phyloP scores from a whole-genome alignment of 2,329 filamentous ascomycete species.

The Elsinoe arachidis region DNA sequence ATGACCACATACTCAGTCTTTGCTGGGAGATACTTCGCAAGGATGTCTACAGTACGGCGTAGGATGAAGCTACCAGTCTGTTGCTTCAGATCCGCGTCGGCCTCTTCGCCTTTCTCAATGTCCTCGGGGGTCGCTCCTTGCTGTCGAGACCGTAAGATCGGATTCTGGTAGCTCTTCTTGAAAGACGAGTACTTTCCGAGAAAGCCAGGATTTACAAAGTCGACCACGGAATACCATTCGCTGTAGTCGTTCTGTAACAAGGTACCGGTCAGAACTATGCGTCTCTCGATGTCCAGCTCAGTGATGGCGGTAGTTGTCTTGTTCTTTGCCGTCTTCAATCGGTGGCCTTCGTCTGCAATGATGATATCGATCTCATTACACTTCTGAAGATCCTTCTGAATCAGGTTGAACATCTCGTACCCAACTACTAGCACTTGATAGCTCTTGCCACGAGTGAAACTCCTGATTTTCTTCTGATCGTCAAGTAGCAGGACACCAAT shows the following conservation, averaged over 20 bases:
- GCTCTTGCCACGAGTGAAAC: slow-evolving; percentile 59
- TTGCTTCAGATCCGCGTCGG: slow-evolving; percentile 52
- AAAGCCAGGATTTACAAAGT: slow-evolving; percentile 59
- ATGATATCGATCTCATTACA: slow-evolving; percentile 58
- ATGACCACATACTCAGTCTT: slow-evolving; percentile 62
- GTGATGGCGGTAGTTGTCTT: slow-evolving; percentile 59
- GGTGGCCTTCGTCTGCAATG: slow-evolving; percentile 61
- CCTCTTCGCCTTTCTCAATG: slow-evolving; percentile 54
- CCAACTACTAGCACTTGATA: slow-evolving; percentile 67
- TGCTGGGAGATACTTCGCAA: slow-evolving; percentile 55
- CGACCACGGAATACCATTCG: slow-evolving; percentile 60
- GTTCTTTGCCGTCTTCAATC: slow-evolving; percentile 60
- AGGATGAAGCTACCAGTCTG: slow-evolving; percentile 58
- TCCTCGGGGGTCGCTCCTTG: slow-evolving; percentile 54
- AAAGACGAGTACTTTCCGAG: slow-evolving; percentile 55
- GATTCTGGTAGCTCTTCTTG: slow-evolving; percentile 55
- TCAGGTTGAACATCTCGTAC: slow-evolving; percentile 59
- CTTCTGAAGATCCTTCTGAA: slow-evolving; percentile 57
- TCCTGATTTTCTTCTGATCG: slow-evolving; percentile 52
- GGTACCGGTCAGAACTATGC: slow-evolving; percentile 58
- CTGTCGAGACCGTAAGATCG: slow-evolving; percentile 56
- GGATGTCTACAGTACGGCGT: slow-evolving; percentile 56
- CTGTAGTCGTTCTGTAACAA: slow-evolving; percentile 60
- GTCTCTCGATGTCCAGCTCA: slow-evolving; percentile 51
- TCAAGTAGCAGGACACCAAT: slow-evolving; percentile 60